phyloP scores from a whole-genome alignment of 805 yeast genomes.

The Maudiozyma bulderi region DNA sequence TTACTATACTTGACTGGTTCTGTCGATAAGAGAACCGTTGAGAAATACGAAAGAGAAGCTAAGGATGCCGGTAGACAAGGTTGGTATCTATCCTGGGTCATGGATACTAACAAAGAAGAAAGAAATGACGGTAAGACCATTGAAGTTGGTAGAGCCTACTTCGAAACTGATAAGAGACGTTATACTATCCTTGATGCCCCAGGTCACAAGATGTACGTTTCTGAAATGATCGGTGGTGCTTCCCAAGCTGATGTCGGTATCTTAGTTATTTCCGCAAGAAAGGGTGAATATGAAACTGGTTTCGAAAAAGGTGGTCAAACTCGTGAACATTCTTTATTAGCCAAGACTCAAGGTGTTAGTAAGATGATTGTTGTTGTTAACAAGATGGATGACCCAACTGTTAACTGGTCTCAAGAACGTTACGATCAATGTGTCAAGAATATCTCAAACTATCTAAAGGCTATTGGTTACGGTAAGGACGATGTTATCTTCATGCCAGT shows the following conservation, averaged over 20 bases:
- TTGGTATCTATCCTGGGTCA: slow-evolving; percentile 98
- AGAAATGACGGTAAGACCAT: slow-evolving; percentile 98
- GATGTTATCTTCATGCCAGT: slow-evolving; percentile 94
- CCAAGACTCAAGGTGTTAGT: slow-evolving; percentile 97
- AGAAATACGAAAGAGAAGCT: slow-evolving; percentile 96
- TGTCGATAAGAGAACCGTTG: slow-evolving; percentile 97
- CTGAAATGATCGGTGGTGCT: slow-evolving; percentile 99
- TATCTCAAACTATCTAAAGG: slow-evolving; percentile 66
- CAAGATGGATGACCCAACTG: slow-evolving; percentile 99
- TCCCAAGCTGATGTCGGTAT: slow-evolving; percentile 99
- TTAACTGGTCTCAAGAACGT: slow-evolving; percentile 89
- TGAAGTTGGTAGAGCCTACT: slow-evolving; percentile 95
- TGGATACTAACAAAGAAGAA: slow-evolving; percentile 99
- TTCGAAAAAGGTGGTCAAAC: slow-evolving; percentile 99
- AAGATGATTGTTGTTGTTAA: slow-evolving; percentile 87
- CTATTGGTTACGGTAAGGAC: slow-evolving; percentile 81
- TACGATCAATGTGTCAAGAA: slow-evolving; percentile 90
- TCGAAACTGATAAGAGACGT: slow-evolving; percentile 96
- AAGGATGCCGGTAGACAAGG: slow-evolving; percentile 99
- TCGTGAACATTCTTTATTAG: slow-evolving; percentile 93
- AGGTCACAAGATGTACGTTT: slow-evolving; percentile 97
- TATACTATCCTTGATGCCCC: slow-evolving; percentile 98
- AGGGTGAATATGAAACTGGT: slow-evolving; percentile 99
- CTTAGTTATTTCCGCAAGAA: slow-evolving; percentile 93
- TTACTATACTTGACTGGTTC: slow-evolving; percentile 87